phyloP scores from a whole-genome alignment of 805 yeast genomes.

The Candida easanensis region DNA sequence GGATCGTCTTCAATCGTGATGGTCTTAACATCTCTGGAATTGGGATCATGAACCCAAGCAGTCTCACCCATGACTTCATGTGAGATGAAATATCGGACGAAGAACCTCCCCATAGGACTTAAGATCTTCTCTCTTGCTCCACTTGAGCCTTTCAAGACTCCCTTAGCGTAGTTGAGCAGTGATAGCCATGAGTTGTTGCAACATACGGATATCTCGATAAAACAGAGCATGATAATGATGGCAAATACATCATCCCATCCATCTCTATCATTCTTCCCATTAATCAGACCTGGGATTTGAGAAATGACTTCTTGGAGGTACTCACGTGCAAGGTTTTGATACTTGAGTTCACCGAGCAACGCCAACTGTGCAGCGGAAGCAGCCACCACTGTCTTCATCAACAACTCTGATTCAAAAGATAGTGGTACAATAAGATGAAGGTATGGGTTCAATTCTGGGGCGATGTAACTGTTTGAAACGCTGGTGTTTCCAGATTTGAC shows the following conservation, averaged over 20 bases:
- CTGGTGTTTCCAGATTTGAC: conserved; percentile 17
- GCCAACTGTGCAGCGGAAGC: conserved; percentile 36
- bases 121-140: conserved; percentile 24
- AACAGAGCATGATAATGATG: conserved; percentile 38
- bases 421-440: conserved; percentile 37
- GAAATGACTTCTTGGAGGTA: conserved; percentile 31
- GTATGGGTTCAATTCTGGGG: conserved; percentile 36
- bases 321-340: conserved; percentile 26
- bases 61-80: conserved; percentile 46
- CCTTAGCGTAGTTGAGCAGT: conserved; percentile 37
- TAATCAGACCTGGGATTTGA: conserved; percentile 32
- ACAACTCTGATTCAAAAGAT: conserved; percentile 31
- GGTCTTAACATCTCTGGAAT: conserved; percentile 7
- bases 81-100: conserved; percentile 36
- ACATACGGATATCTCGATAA: conserved; percentile 39
- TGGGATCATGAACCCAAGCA: conserved; percentile 32
- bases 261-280: conserved; percentile 23
- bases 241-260: conserved; percentile 42
- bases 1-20: conserved; percentile 30
- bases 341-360: conserved; percentile 29
- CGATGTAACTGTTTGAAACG: conserved; percentile 16
- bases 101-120: conserved; percentile 35
- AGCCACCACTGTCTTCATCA: conserved; percentile 35
- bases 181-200: conserved; percentile 39
- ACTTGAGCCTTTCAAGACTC: conserved; percentile 30